phyloP scores from a whole-genome alignment of 495 filamentous ascomycete genomes.

The Geoglossum glabrum region DNA sequence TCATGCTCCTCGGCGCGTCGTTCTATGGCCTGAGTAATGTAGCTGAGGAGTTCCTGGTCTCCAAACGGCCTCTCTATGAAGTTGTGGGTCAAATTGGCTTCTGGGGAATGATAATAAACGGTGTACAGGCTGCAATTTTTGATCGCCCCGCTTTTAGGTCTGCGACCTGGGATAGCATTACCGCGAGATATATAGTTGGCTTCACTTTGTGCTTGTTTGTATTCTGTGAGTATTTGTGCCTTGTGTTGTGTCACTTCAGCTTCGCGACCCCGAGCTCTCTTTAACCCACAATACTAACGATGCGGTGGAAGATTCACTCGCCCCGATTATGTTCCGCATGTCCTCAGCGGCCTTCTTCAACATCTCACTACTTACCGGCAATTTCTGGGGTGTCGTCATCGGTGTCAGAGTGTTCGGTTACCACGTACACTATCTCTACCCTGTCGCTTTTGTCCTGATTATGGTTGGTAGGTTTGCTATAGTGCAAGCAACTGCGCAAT shows the following conservation, averaged over 20 bases:
- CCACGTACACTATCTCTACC: conserved; percentile 74
- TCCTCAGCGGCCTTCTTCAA: conserved; percentile 89
- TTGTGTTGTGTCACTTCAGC: neutral
- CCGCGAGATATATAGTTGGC: conserved; percentile 65
- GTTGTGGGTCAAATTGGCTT: conserved; percentile 80
- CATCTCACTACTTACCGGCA: conserved; percentile 78
- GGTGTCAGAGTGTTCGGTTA: conserved; percentile 71
- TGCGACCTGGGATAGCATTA: conserved; percentile 45
- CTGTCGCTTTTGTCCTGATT: conserved; percentile 84
- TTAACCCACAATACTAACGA: neutral
- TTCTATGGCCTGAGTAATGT: conserved; percentile 86
- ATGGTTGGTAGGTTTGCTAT: conserved; percentile 46
- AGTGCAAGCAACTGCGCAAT: neutral
- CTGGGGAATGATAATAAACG: conserved; percentile 81
- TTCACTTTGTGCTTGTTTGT: conserved; percentile 65
- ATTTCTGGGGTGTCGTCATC: conserved; percentile 93
- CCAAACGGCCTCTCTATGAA: conserved; percentile 72
- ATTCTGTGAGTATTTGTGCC: conserved; percentile 32
- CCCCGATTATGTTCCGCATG: conserved; percentile 72
- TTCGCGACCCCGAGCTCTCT: neutral
- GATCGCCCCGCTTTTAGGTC: conserved; percentile 49
- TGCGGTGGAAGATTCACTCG: conserved; percentile 36
- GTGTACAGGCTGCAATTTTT: conserved; percentile 75
- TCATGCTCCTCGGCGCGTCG: conserved; percentile 69
- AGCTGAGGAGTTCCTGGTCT: conserved; percentile 82